Percentiles rank a stretch among this genome's conserved stretches.
Evolutionary conservation across 441 rosid genomes (phyloP).

Genomic region (Pelargonium fulgidum): DNA sequence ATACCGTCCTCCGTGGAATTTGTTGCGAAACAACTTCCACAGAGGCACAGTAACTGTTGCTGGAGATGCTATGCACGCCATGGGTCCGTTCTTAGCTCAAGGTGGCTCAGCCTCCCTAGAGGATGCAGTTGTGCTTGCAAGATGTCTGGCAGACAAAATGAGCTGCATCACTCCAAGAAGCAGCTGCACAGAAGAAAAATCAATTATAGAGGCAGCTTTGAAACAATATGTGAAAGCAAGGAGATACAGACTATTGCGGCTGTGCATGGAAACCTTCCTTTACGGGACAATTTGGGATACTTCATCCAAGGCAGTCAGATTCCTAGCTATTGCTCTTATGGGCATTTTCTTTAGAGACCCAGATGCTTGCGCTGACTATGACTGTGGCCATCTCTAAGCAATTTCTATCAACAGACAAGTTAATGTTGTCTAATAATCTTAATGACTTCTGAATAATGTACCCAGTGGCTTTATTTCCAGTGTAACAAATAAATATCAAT

Average conservation of each 20-base stretch:
- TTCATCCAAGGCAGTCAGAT: background rate
- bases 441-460: no score
- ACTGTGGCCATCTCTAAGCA: constrained; percentile 1
- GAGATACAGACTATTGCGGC: background rate
- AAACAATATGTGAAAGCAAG: background rate
- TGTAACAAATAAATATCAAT: background rate
- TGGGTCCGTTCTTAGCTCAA: constrained; percentile 57
- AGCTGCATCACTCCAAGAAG: background rate
- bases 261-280: background rate
- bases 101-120: constrained; percentile 48
- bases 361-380: background rate
- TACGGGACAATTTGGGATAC: background rate
- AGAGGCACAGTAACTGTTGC: constrained; percentile 43
- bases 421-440: no score
- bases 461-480: background rate
- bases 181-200: background rate
- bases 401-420: background rate
- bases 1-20: constrained; percentile 42
- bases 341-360: background rate
- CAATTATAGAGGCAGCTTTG: background rate
- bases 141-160: constrained; percentile 30
- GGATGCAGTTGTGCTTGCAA: constrained; percentile 44
- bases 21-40: constrained; percentile 25
- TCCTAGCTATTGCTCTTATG: background rate
- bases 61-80: constrained; percentile 58